These are phyloP conservation scores for Bruguiera gymnorhiza DNA, from an alignment of 345 rosid species.

Conservation along the genomic window DNA sequence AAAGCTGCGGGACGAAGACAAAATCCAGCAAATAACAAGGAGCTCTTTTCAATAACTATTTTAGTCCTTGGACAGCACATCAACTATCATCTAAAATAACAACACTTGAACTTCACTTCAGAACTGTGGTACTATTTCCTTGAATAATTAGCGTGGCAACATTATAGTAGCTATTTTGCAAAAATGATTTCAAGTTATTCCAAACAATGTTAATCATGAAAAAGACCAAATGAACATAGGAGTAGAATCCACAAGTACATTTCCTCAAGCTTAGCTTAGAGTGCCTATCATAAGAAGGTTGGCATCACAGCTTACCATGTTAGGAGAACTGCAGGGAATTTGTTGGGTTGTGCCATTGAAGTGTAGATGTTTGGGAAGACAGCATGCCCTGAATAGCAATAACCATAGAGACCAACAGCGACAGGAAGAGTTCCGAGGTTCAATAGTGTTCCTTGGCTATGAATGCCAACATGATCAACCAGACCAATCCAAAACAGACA, in stretches of 20 bases:
- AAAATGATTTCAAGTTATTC: no score
- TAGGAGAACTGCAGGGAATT: slow-evolving; percentile 67
- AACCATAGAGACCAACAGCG: slow-evolving; percentile 94
- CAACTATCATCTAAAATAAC: no score
- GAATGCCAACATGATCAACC: slow-evolving; percentile 67
- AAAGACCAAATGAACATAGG: no score
- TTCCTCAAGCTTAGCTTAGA: neutral
- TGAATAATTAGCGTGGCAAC: no score
- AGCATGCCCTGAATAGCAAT: slow-evolving; percentile 96
- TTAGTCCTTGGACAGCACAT: no score
- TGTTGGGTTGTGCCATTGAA: slow-evolving; percentile 78
- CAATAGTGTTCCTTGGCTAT: slow-evolving; percentile 60
- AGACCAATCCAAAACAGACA: slow-evolving; percentile 90
- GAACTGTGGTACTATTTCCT: no score
- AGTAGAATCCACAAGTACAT: neutral
- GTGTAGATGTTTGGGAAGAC: slow-evolving; percentile 93
- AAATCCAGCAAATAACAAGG: neutral
- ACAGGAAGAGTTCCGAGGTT: slow-evolving; percentile 77
- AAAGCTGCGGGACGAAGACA: slow-evolving; percentile 46
- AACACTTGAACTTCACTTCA: no score
- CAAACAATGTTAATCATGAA: no score
- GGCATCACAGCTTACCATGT: slow-evolving; percentile 44
- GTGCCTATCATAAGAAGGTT: neutral
- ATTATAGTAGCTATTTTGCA: no score
- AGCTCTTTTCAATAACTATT: no score